Evolutionary conservation across 2,329 filamentous ascomycete genomes (phyloP).

Genomic region (Huntiella bhutanensis): DNA sequence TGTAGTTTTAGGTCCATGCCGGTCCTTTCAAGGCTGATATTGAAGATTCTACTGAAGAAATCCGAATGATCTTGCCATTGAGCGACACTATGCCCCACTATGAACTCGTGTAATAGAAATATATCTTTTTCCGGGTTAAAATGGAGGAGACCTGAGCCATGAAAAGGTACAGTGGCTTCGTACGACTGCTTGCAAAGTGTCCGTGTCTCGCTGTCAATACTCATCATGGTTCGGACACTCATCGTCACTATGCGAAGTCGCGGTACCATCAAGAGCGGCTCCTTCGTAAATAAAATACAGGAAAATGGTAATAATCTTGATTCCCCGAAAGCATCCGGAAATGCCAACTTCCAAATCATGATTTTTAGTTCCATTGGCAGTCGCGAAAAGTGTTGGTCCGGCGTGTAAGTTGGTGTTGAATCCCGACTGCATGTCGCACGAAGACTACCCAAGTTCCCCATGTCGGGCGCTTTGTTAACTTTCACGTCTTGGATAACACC

Average conservation of each 20-base stretch:
- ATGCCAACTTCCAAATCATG: slow-evolving; percentile 8
- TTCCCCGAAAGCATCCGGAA: neutral
- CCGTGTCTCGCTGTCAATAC: slow-evolving; percentile 5
- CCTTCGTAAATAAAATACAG: neutral
- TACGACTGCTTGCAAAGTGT: neutral
- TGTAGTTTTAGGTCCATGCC: neutral
- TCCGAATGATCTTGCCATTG: neutral
- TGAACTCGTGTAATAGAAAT: neutral
- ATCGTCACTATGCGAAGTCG: neutral
- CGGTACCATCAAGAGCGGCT: neutral
- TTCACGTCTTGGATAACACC: neutral
- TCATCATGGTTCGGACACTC: slow-evolving; percentile 5
- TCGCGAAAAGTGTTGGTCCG: neutral
- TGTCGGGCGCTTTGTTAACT: neutral
- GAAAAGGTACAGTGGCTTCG: neutral
- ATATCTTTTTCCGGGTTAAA: slow-evolving; percentile 4
- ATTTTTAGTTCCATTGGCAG: slow-evolving; percentile 4
- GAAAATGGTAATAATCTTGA: slow-evolving; percentile 1
- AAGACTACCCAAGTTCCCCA: neutral
- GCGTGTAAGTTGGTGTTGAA: neutral
- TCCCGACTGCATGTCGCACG: slow-evolving; percentile 5
- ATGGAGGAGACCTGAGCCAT: neutral
- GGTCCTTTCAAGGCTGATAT: neutral
- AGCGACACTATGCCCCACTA: no score
- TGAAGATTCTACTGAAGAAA: slow-evolving; percentile 1